A percentile compares a stretch with the other conserved stretches of the same genome.
Evolutionary conservation across 208 protist species (phyloP).

Genomic region (Trypanosoma scelopori): DNA sequence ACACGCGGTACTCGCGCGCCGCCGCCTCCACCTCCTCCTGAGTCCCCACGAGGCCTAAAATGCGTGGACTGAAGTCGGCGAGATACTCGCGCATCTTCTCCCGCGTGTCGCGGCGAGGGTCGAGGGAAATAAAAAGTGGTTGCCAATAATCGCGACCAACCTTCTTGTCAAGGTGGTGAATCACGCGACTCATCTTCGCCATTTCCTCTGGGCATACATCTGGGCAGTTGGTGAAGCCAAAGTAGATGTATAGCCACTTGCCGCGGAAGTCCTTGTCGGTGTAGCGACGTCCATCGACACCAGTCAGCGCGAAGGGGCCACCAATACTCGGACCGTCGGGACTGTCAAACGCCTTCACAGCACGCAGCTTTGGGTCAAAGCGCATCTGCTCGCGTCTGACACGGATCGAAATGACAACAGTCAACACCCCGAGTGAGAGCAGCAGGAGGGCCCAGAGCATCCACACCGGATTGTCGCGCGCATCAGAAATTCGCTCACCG

Average conservation of each 20-base stretch:
- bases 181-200: conserved; percentile 90
- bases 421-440: conserved; percentile 48
- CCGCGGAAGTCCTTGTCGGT: conserved; percentile 81
- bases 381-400: conserved; percentile 75
- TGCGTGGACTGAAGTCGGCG: conserved; percentile 86
- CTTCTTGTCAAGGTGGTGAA: conserved; percentile 77
- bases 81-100: conserved; percentile 85
- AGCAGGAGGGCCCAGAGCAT: conserved; percentile 73
- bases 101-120: conserved; percentile 91
- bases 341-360: conserved; percentile 71
- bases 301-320: conserved; percentile 62
- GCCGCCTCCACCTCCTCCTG: conserved; percentile 75
- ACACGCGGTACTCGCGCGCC: conserved; percentile 90
- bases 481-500: conserved; percentile 53
- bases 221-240: conserved; percentile 97
- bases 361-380: conserved; percentile 74
- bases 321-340: conserved; percentile 74
- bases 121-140: conserved; percentile 94
- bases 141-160: conserved; percentile 79
- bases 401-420: conserved; percentile 74
- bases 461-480: conserved; percentile 75
- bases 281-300: conserved; percentile 63
- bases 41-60: conserved; percentile 92
- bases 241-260: conserved; percentile 95
- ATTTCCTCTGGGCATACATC: conserved; percentile 96